Evolutionary conservation across 2,329 filamentous ascomycete genomes (phyloP), one percentile per base, ranked within the genome.

Genomic region (Fusarium cyanostomum): DNA sequence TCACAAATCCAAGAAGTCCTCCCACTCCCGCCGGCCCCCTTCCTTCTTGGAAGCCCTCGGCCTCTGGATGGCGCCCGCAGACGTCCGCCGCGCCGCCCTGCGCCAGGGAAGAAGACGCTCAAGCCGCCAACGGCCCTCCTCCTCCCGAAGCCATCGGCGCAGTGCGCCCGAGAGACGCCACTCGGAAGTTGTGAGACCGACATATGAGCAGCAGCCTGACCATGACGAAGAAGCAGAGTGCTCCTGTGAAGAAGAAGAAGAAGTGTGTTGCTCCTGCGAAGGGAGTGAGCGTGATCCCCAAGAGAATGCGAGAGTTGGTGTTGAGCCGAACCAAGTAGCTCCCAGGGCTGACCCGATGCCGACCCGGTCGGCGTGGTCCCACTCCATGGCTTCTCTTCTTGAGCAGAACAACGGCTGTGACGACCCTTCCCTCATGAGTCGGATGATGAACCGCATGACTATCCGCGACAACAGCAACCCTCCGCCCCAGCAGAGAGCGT

Each of bases 41-140:
- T 11, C 13, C 11, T 67, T 67, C 13, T 30, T 67, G 1, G 64
- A 65, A 11, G 37, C 53, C 7, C 35, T 67, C 4, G 64, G 56
- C 1, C 21, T 54, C 5, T 55, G 50, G 35, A 43, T 55, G 10
- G 52, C 52, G 0, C 26, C 43, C 24, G 33, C 27, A 12, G 39
- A 31, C 13, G 15, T 43, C 12, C 51, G 45, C 13, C 34, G 46
- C 10, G 18, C 34, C 2, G 28, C 34, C 28, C n/a, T 46, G 3
- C 21, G 45, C 12, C 18, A 12, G 24, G n/a, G 18, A 16, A 52
- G n/a, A 44, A 35, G n/a, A n/a, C n/a, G n/a, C n/a, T n/a, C n/a
- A n/a, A 37, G 26, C 27, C 13, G 27, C 13, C 34, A 18, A n/a
- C n/a, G n/a, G n/a, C n/a, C n/a, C n/a, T n/a, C n/a, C n/a, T n/a